Percentiles rank a stretch among this genome's conserved stretches.
phyloP scores from a whole-genome alignment of 2,329 filamentous ascomycete species.

The Colletotrichum destructivum region DNA sequence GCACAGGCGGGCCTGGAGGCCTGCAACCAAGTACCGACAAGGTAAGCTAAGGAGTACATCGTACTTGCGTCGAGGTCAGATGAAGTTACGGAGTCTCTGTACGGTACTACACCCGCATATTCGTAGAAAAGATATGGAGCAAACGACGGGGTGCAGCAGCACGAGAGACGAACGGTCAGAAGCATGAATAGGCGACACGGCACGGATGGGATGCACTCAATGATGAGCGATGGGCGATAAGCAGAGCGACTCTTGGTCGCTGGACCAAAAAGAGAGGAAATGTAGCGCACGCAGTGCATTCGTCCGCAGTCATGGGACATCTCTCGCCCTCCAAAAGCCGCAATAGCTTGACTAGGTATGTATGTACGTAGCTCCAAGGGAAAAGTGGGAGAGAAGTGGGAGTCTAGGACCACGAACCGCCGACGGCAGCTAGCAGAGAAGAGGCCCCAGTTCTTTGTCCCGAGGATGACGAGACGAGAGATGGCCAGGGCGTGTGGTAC shows the following conservation, averaged over 20 bases:
- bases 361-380: neutral
- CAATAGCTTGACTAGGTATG: too few species aligned
- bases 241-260: neutral
- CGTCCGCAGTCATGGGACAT: neutral
- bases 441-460: conserved; percentile 32
- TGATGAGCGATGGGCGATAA: neutral
- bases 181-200: neutral
- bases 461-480: conserved; percentile 35
- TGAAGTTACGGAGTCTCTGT: conserved; percentile 20
- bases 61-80: conserved; percentile 36
- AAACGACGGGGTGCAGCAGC: conserved; percentile 8
- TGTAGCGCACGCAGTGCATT: neutral
- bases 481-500: conserved; percentile 20
- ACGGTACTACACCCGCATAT: conserved; percentile 3
- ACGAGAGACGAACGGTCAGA: conserved; percentile 8
- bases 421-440: conserved; percentile 28
- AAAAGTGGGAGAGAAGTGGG: conserved; percentile 8
- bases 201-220: neutral
- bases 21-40: conserved; percentile 19
- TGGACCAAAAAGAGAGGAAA: neutral
- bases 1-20: conserved; percentile 4
- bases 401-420: conserved; percentile 5
- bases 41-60: conserved; percentile 19
- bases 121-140: conserved; percentile 32
- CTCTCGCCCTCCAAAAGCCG: too few species aligned